phyloP scores from a whole-genome alignment of 192 early-diverging fungal species.

The Lobulomyces angularis region DNA sequence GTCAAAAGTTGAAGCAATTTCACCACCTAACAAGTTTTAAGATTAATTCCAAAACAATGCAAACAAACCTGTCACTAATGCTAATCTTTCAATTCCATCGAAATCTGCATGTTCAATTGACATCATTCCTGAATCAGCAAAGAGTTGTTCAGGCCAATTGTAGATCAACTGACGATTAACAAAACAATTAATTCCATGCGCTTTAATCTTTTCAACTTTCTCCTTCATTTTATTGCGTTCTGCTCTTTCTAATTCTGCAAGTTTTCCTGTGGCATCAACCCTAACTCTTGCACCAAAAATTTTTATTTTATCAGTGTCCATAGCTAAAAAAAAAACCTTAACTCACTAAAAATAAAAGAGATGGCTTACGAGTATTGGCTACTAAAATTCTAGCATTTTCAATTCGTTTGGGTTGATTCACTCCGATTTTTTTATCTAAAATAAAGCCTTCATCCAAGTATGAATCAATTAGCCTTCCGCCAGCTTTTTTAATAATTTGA shows the following conservation, averaged over 20 bases:
- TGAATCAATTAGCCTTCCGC: slow-evolving; percentile 87
- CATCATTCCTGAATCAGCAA: slow-evolving; percentile 93
- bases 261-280: slow-evolving; percentile 91
- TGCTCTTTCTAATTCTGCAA: slow-evolving; percentile 95
- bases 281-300: slow-evolving; percentile 95
- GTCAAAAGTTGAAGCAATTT: slow-evolving; percentile 97
- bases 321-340: slow-evolving; percentile 41
- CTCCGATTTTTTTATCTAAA: slow-evolving; percentile 96
- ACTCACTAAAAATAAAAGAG: neutral
- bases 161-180: slow-evolving; percentile 99
- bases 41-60: neutral
- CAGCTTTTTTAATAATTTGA: slow-evolving; percentile 98
- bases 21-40: slow-evolving; percentile 48
- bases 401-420: slow-evolving; percentile 91
- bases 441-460: slow-evolving; percentile 96
- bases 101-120: slow-evolving; percentile 99
- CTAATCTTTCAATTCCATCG: slow-evolving; percentile 92
- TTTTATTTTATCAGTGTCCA: slow-evolving; percentile 99
- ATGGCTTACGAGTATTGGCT: slow-evolving; percentile 85
- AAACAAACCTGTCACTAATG: slow-evolving; percentile 70
- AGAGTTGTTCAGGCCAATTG: slow-evolving; percentile 99
- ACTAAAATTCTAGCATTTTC: slow-evolving; percentile 93
- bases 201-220: slow-evolving; percentile 97
- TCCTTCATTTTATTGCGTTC: slow-evolving; percentile 95
- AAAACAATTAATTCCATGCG: slow-evolving; percentile 96